phyloP scores from a whole-genome alignment of 164 flowering plant genomes.

The Vitis rotundifolia region DNA sequence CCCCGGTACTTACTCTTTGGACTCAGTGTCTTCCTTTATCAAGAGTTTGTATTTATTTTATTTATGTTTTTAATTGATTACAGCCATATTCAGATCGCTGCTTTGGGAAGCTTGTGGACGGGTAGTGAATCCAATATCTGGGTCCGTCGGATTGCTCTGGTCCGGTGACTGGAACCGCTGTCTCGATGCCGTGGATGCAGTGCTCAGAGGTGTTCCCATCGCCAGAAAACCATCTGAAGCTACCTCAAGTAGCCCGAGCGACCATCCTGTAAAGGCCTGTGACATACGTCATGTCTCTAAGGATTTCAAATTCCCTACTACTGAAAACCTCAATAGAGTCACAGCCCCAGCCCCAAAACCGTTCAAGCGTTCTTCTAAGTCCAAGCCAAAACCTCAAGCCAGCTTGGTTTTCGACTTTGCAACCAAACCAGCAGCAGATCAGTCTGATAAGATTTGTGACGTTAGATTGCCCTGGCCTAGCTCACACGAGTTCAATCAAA shows the following conservation, averaged over 20 bases:
- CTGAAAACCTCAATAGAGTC: neutral
- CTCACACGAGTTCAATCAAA: neutral
- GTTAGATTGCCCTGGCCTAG: too few relatives aligned
- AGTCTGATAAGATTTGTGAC: too few relatives aligned
- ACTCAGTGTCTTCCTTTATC: neutral
- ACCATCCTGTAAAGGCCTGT: slow-evolving; percentile 24
- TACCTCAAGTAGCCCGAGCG: neutral
- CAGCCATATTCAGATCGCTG: slow-evolving; percentile 75
- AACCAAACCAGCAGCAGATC: too few relatives aligned
- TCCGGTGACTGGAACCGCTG: slow-evolving; percentile 76
- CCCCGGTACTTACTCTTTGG: slow-evolving; percentile 32
- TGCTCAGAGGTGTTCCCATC: slow-evolving; percentile 56
- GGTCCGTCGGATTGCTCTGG: slow-evolving; percentile 75
- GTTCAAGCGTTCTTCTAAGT: slow-evolving; percentile 7
- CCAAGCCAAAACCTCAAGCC: neutral
- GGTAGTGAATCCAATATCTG: slow-evolving; percentile 70
- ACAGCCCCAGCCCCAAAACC: slow-evolving; percentile 7
- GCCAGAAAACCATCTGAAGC: slow-evolving; percentile 24
- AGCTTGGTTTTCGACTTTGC: too few relatives aligned
- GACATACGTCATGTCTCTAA: slow-evolving; percentile 49
- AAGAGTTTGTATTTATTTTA: neutral
- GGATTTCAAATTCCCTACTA: neutral
- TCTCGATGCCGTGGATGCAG: slow-evolving; percentile 77
- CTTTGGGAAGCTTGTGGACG: slow-evolving; percentile 88
- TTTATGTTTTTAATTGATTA: slow-evolving; percentile 1